Evolutionary conservation across 257 asterid species (phyloP).

Genomic region (Knoxia roxburghii): DNA sequence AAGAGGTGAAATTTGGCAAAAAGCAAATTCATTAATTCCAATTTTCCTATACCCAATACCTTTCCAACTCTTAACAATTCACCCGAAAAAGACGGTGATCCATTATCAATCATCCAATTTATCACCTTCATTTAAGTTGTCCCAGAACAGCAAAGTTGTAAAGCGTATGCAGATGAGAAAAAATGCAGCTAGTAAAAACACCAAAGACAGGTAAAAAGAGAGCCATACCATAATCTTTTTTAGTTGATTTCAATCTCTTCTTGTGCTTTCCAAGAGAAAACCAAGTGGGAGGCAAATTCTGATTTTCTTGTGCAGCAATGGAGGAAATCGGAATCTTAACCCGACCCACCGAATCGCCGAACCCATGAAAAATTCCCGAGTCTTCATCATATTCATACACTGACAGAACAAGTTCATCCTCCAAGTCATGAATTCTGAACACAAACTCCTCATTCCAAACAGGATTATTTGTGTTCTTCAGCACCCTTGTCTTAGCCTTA

Average conservation of each 20-base stretch:
- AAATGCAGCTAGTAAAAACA: background rate
- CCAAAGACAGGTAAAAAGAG: slow-evolving; percentile 3
- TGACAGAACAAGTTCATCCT: slow-evolving; percentile 56
- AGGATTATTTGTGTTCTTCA: slow-evolving; percentile 47
- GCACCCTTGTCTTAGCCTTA: slow-evolving; percentile 56
- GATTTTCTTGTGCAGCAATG: slow-evolving; percentile 61
- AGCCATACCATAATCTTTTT: slow-evolving; percentile 45
- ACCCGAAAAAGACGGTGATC: background rate
- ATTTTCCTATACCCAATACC: background rate
- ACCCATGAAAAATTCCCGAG: slow-evolving; percentile 46
- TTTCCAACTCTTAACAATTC: background rate
- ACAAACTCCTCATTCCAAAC: slow-evolving; percentile 88
- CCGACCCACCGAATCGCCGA: slow-evolving; percentile 57
- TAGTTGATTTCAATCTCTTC: slow-evolving; percentile 31
- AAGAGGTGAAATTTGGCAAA: too few species aligned
- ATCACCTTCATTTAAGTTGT: too few species aligned
- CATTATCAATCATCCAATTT: background rate
- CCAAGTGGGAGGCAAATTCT: slow-evolving; percentile 76
- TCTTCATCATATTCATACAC: slow-evolving; percentile 45
- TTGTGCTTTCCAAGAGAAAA: slow-evolving; percentile 52
- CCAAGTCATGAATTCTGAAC: slow-evolving; percentile 58
- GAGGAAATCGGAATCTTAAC: slow-evolving; percentile 62
- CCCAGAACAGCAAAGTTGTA: too few species aligned
- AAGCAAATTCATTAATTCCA: too few species aligned
- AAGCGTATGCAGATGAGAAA: background rate